Evolutionary conservation across 495 filamentous ascomycete genomes (phyloP).

Genomic region (Podospora tetraspora): DNA sequence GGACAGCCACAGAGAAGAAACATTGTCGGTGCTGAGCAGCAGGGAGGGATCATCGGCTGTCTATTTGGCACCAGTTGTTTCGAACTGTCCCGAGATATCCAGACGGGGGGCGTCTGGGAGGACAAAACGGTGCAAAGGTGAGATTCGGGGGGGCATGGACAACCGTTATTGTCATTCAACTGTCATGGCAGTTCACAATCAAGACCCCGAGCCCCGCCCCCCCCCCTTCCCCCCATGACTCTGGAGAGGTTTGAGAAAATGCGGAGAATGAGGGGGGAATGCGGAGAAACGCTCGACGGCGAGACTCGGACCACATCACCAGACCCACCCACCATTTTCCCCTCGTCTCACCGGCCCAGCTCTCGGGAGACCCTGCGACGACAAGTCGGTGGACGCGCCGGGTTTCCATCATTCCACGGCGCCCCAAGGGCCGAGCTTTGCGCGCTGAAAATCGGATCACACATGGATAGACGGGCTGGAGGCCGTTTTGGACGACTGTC

Average conservation of each 20-base stretch:
- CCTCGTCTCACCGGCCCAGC: neutral
- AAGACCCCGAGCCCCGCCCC: too few species aligned
- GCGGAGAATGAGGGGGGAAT: neutral
- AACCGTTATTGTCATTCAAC: neutral
- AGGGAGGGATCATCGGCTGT: neutral
- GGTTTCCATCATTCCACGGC: neutral
- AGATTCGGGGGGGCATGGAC: neutral
- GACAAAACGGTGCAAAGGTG: neutral
- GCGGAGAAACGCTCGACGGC: neutral
- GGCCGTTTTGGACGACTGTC: neutral
- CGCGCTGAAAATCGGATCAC: neutral
- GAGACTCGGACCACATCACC: neutral
- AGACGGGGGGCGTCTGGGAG: neutral
- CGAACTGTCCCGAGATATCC: neutral
- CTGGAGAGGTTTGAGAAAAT: neutral
- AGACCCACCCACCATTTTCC: neutral
- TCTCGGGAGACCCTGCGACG: neutral
- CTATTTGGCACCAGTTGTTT: neutral
- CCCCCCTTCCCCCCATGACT: neutral
- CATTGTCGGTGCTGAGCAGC: neutral
- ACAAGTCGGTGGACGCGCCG: neutral
- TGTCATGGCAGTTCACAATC: neutral
- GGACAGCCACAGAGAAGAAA: neutral
- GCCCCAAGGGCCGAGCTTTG: neutral
- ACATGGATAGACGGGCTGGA: neutral